These are phyloP conservation scores for Digitaria exilis DNA, from an alignment of 202 grass and related monocot genomes.

Conservation along the genomic window DNA sequence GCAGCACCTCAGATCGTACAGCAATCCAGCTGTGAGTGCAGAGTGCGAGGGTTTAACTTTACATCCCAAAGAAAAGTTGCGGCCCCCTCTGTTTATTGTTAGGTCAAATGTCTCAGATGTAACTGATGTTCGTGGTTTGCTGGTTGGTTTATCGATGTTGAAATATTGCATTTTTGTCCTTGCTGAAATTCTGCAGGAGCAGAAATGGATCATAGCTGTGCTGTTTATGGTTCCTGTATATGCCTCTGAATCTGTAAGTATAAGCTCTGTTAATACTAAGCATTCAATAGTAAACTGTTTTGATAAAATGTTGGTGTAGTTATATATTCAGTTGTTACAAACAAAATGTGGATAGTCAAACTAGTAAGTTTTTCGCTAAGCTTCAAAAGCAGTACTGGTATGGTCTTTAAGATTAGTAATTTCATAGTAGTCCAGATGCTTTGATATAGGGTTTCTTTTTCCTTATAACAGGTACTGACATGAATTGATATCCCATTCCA, in stretches of 20 bases:
- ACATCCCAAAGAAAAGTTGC: neutral
- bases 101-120: neutral
- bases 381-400: neutral
- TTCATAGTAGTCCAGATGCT: neutral
- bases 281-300: neutral
- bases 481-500: constrained; percentile 34
- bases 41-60: constrained; percentile 10
- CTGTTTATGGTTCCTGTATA: constrained; percentile 97
- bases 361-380: neutral
- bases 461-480: constrained; percentile 8
- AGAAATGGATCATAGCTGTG: constrained; percentile 88
- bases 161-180: neutral
- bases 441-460: neutral
- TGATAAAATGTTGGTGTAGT: neutral
- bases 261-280: neutral
- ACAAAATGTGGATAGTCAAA: neutral
- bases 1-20: constrained; percentile 79
- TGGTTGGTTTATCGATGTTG: neutral
- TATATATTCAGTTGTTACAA: neutral
- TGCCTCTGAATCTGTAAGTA: constrained; percentile 85
- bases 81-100: neutral
- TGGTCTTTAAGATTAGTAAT: neutral
- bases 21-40: constrained; percentile 65
- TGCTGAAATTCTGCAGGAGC: constrained; percentile 64
- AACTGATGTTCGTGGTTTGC: neutral